Conservation (phyloP, 371 early-diverging fungal genomes). For the Mortierella sp. region DNA sequence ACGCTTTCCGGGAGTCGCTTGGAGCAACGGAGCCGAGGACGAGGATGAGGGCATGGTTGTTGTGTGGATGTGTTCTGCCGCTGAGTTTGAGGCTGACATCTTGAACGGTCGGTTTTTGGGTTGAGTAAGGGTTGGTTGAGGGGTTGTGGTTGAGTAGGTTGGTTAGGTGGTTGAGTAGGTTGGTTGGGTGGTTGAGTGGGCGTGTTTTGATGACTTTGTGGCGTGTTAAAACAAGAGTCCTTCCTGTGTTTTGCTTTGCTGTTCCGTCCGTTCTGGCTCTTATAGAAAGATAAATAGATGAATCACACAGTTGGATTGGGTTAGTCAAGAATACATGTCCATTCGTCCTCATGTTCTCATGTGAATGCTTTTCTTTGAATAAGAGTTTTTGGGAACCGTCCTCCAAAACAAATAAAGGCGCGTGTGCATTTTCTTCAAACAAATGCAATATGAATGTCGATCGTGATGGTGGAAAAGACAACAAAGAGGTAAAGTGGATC, state of each 20-base stretch:
- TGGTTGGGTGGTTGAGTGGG: background rate
- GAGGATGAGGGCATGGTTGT: slow-evolving; percentile 39
- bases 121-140: background rate
- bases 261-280: background rate
- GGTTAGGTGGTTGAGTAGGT: background rate
- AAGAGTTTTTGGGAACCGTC: slow-evolving; percentile 4
- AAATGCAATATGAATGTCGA: background rate
- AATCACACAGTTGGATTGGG: background rate
- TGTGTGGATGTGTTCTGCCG: slow-evolving; percentile 36
- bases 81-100: background rate
- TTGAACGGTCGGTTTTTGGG: background rate
- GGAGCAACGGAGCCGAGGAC: slow-evolving; percentile 49
- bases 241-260: too few relatives aligned
- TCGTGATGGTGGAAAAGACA: background rate
- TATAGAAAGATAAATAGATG: background rate
- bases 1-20: slow-evolving; percentile 62
- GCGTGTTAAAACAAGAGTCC: too few relatives aligned
- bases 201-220: background rate
- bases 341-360: slow-evolving; percentile 14
- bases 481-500: background rate
- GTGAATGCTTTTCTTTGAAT: background rate
- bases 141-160: background rate
- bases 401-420: background rate
- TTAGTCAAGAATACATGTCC: background rate
- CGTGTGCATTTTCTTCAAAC: background rate